Evolutionary conservation across 2,329 filamentous ascomycete species (phyloP).

Genomic region (Fusarium gaditjirri): DNA sequence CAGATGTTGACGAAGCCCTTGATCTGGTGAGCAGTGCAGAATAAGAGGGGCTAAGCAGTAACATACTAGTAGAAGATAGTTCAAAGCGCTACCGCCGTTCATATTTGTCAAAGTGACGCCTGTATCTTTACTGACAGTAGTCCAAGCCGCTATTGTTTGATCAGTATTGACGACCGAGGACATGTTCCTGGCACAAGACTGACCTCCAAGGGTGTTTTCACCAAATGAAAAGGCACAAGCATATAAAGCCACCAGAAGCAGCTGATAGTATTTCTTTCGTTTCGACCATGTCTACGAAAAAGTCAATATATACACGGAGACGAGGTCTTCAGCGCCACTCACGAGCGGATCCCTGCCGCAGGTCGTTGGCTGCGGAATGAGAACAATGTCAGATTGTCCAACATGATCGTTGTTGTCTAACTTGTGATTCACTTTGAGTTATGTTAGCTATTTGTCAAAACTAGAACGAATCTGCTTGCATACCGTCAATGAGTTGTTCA

Average conservation of each 20-base stretch:
- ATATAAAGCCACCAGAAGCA: background rate
- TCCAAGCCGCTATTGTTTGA: background rate
- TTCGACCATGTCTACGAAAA: background rate
- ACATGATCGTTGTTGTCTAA: background rate
- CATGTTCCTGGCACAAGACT: accelerated
- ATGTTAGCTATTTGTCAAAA: background rate
- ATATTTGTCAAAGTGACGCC: background rate
- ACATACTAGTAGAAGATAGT: background rate
- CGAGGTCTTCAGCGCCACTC: accelerated
- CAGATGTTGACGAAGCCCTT: background rate
- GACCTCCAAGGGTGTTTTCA: background rate
- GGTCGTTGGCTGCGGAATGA: background rate
- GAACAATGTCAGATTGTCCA: background rate
- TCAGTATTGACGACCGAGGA: accelerated
- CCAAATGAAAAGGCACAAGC: background rate
- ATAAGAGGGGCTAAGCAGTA: accelerated
- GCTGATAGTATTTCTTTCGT: background rate
- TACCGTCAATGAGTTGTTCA: background rate
- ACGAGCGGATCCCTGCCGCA: background rate
- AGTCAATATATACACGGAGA: background rate
- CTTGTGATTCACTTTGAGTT: background rate
- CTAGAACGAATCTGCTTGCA: background rate
- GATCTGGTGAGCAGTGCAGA: accelerated
- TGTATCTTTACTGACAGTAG: background rate
- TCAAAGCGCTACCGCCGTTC: background rate